Evolutionary conservation across 2,329 filamentous ascomycete species (phyloP), one percentile per base, ranked within the genome.

Genomic region (Xylariomycetidae sp.): DNA sequence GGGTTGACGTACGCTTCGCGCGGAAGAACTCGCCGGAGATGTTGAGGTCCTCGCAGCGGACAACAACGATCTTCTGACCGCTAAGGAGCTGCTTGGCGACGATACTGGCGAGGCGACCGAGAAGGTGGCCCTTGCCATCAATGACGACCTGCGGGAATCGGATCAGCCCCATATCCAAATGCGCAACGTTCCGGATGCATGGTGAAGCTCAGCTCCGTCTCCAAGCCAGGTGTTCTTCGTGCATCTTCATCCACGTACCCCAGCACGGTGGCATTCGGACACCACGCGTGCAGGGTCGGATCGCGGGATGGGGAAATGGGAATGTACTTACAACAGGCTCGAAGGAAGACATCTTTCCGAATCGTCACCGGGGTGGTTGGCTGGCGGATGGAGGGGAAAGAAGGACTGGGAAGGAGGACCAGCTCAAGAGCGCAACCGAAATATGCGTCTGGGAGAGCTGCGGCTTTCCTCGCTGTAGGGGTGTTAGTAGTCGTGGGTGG

Each of bases 11-110:
- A 98, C 92, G 85, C 85, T 98, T 98, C 57, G 90, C 82, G 70
- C 92, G 88, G 85, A 98, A 98, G 86, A 98, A 98, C 79, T 96
- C 92, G 75, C 92, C 92, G 57, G 92, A 98, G 80, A 98, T 98
- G 83, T 98, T 98, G 70, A 98, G 82, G 60, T 87, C 88, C 76
- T 98, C 92, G 74, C 85, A 93, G 78, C 92, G 87, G 67, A 98
- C 92, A 58, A 98, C 76, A 61, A 96, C 90, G 67, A 98, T 93
- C 85, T 96, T 96, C 78, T 96, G 90, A 67, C 90, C 90, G 72
- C 82, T 93, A 59, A 96, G 85, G 63, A 96, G 82, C 79, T 96
- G 90, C 85, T 96, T 96, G 68, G 90, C 90, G 63, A 96, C 88
- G 65, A 88, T 95, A 68, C 82, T 88, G 74, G 90, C 90, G 68